These are phyloP conservation scores for Nemania sp. DNA, from an alignment of 2,329 filamentous ascomycete species.

Conservation along the genomic window DNA sequence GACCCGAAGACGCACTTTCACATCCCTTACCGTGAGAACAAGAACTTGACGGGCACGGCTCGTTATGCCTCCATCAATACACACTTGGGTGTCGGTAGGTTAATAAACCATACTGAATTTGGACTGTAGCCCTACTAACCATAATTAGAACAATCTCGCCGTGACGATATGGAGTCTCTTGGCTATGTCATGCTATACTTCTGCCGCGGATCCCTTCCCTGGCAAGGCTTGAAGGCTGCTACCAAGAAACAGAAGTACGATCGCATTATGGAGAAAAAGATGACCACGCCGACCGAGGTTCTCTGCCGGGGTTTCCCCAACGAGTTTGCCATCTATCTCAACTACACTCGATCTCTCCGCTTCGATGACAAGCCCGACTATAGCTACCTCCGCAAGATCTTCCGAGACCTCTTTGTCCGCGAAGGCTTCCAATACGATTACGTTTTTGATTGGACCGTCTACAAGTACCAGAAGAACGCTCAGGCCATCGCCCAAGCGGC, in stretches of 20 bases:
- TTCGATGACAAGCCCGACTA: slow-evolving; percentile 99
- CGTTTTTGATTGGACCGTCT: slow-evolving; percentile 99
- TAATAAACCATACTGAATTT: background rate
- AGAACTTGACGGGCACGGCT: slow-evolving; percentile 98
- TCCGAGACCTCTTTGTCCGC: slow-evolving; percentile 98
- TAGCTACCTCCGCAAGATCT: slow-evolving; percentile 99
- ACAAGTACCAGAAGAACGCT: slow-evolving; percentile 99
- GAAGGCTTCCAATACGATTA: slow-evolving; percentile 99
- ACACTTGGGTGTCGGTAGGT: slow-evolving; percentile 89
- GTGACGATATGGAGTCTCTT: slow-evolving; percentile 99
- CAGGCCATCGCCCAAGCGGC: slow-evolving; percentile 90
- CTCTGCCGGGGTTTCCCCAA: slow-evolving; percentile 99
- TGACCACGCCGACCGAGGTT: slow-evolving; percentile 98
- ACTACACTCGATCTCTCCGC: slow-evolving; percentile 97
- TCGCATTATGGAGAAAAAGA: slow-evolving; percentile 99
- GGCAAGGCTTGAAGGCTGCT: slow-evolving; percentile 98
- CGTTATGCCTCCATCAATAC: slow-evolving; percentile 99
- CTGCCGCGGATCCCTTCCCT: slow-evolving; percentile 97
- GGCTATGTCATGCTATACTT: slow-evolving; percentile 99
- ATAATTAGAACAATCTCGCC: slow-evolving; percentile 89
- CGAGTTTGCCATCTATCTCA: slow-evolving; percentile 99
- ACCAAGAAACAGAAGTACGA: slow-evolving; percentile 99
- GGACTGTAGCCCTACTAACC: background rate
- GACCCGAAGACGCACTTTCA: slow-evolving; percentile 99
- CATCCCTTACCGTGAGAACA: slow-evolving; percentile 99